phyloP scores from a whole-genome alignment of 2,329 filamentous ascomycete species.

The Lecanicillium sp. region DNA sequence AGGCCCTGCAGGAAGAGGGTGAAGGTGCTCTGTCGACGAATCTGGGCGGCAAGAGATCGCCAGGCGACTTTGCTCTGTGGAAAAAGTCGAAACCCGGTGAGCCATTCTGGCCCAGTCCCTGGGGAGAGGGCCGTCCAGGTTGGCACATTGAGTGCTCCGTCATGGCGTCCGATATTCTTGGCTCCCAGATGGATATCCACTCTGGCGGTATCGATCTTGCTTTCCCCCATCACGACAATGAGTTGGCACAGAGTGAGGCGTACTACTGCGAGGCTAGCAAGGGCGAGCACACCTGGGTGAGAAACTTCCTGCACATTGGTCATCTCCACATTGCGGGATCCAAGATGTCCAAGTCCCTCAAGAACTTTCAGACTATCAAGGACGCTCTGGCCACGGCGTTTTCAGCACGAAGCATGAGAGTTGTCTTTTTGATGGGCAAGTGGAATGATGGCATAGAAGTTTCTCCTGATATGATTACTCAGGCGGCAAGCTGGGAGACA shows the following conservation, averaged over 20 bases:
- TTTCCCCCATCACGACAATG: slow-evolving; percentile 91
- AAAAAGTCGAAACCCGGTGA: slow-evolving; percentile 89
- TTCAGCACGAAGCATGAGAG: slow-evolving; percentile 70
- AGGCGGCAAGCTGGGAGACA: slow-evolving; percentile 71
- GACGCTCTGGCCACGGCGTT: slow-evolving; percentile 65
- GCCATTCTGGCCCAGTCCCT: slow-evolving; percentile 80
- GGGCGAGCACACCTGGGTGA: slow-evolving; percentile 70
- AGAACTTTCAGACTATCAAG: slow-evolving; percentile 92
- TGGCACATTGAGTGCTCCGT: slow-evolving; percentile 98
- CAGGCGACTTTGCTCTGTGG: slow-evolving; percentile 87
- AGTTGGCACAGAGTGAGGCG: slow-evolving; percentile 84
- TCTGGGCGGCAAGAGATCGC: slow-evolving; percentile 58
- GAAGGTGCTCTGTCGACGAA: slow-evolving; percentile 70
- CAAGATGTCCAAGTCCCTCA: slow-evolving; percentile 94
- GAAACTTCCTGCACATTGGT: slow-evolving; percentile 94
- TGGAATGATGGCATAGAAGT: slow-evolving; percentile 94
- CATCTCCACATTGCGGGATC: slow-evolving; percentile 77
- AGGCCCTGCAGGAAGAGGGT: slow-evolving; percentile 76
- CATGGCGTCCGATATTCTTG: slow-evolving; percentile 87
- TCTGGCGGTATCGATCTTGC: slow-evolving; percentile 86
- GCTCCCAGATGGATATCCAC: slow-evolving; percentile 81
- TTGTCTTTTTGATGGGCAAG: slow-evolving; percentile 77
- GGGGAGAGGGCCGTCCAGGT: slow-evolving; percentile 81
- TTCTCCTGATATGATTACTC: slow-evolving; percentile 69
- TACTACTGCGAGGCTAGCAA: slow-evolving; percentile 54